Base-by-base conservation (phyloP, 1,284 basidiomycete genomes). In the Sphagnurus paluster region DNA sequence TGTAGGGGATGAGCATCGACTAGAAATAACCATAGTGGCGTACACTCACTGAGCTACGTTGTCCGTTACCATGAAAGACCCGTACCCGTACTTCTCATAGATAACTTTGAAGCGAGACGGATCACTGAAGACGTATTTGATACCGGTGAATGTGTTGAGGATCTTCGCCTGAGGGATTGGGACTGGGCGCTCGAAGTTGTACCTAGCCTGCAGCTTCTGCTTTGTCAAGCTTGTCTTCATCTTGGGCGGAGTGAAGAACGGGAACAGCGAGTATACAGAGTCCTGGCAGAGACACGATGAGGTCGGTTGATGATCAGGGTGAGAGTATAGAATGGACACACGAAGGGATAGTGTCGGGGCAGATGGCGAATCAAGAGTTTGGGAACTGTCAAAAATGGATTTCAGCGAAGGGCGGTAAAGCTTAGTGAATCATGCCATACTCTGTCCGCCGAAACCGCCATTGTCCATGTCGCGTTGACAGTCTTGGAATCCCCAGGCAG, bases 241-340 rank as follows among this genome's bases (percentile, higher is more conserved):
- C 54, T 72, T 60, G 33, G 56, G 40, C 46, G 80, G 66, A 19
- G 73, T 74, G 59, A 77, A 74, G 71, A 82, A 80, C 1, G 81
- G 77, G 68, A 75, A 80, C 13, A 74, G 64, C 0, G 63, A 56
- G 44, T 71, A 71, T 14, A 65, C 59, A 11, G 66, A 69, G 49
- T 71, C 68, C 69, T 70, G 42, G 13, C 4, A 17, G 23, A 40
- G 30, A 37, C 24, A 5, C 8, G 26, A 35, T n/a, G n/a, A n/a
- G n/a, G 10, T 23, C 33, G 20, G 26, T 19, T 20, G 7, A 19
- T 10, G 25, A 24, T n/a, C 11, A 40, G 21, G 2, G 11, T n/a
- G 30, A 6, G 17, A 2, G 25, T 11, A 16, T 30, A 9, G 29
- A 10, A 43, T 10, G 28, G 39, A 25, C 49, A 30, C 26, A 49